phyloP scores from a whole-genome alignment of 2,329 filamentous ascomycete genomes.

The Dactylellina drechsleri region DNA sequence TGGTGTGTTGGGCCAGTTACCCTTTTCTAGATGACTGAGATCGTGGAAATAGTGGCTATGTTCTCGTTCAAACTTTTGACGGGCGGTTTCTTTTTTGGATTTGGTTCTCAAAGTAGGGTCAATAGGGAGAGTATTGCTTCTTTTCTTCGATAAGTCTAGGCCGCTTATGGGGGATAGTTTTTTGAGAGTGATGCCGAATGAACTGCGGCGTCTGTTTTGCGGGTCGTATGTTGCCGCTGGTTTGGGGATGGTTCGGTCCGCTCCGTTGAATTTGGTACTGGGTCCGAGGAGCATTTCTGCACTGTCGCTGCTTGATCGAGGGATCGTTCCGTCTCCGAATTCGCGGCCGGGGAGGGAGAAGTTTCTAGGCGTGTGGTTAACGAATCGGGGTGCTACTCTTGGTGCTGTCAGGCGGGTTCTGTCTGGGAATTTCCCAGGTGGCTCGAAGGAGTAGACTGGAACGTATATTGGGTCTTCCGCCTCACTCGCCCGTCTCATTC shows the following conservation, averaged over 20 bases:
- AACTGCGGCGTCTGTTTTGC: neutral
- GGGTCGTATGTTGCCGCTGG: slow-evolving; percentile 17
- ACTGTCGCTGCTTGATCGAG: slow-evolving; percentile 46
- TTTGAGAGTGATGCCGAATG: slow-evolving; percentile 2
- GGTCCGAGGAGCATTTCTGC: slow-evolving; percentile 36
- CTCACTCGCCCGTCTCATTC: slow-evolving; percentile 36
- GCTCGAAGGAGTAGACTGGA: slow-evolving; percentile 43
- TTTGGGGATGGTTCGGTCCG: neutral
- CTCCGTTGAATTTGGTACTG: slow-evolving; percentile 7
- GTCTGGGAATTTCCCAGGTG: slow-evolving; percentile 48
- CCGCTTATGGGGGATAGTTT: neutral
- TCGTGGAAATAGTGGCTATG: slow-evolving; percentile 44
- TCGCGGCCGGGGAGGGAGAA: slow-evolving; percentile 33
- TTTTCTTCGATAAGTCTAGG: neutral
- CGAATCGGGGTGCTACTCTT: slow-evolving; percentile 20
- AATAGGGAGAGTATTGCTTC: neutral
- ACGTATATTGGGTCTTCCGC: slow-evolving; percentile 40
- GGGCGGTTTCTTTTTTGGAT: slow-evolving; percentile 25
- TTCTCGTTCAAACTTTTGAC: slow-evolving; percentile 37
- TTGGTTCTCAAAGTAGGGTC: neutral
- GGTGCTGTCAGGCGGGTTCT: slow-evolving; percentile 42
- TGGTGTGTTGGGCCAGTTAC: slow-evolving; percentile 4
- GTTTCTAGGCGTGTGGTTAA: slow-evolving; percentile 43
- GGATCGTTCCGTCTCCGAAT: neutral
- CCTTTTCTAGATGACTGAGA: slow-evolving; percentile 24